Percentiles rank a stretch among this genome's conserved stretches.
These are phyloP conservation scores for Russula sp. DNA, from an alignment of 768 basidiomycete species.

Conservation along the genomic window DNA sequence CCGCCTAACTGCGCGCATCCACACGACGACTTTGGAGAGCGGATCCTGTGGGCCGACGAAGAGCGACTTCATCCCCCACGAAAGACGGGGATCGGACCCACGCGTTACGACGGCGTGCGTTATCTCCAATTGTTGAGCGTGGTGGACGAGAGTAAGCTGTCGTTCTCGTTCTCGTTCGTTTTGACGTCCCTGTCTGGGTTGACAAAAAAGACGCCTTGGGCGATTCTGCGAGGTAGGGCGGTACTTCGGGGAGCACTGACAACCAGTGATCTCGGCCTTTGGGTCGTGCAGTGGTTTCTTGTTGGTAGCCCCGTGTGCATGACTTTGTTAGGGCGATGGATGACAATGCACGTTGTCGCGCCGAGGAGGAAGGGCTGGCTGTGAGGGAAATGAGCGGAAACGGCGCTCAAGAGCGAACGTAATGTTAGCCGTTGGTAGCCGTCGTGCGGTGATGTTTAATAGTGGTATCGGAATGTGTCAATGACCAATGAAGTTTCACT, in stretches of 20 bases:
- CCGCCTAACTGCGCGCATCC: constrained; percentile 21
- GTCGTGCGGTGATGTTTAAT: neutral
- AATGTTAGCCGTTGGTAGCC: neutral
- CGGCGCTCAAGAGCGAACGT: constrained; percentile 2
- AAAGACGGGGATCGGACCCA: neutral
- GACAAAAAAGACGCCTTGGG: constrained; percentile 20
- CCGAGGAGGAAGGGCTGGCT: neutral
- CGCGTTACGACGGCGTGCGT: constrained; percentile 18
- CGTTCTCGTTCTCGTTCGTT: neutral
- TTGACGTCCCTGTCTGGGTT: neutral
- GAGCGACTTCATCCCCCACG: constrained; percentile 20
- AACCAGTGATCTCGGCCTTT: neutral
- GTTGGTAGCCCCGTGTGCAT: constrained; percentile 6
- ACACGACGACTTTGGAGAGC: constrained; percentile 20
- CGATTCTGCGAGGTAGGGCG: constrained; percentile 16
- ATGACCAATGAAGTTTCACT: constrained; percentile 2
- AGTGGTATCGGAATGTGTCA: constrained; percentile 7
- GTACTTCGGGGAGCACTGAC: neutral
- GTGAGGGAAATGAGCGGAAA: neutral
- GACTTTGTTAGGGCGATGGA: neutral
- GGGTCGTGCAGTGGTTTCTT: neutral
- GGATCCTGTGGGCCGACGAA: constrained; percentile 20
- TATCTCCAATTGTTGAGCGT: constrained; percentile 8
- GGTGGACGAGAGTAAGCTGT: neutral
- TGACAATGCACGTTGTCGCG: neutral